A percentile compares a stretch with the other conserved stretches of the same genome.
phyloP scores from a whole-genome alignment of 345 rosid genomes.

The Citrus australasica region DNA sequence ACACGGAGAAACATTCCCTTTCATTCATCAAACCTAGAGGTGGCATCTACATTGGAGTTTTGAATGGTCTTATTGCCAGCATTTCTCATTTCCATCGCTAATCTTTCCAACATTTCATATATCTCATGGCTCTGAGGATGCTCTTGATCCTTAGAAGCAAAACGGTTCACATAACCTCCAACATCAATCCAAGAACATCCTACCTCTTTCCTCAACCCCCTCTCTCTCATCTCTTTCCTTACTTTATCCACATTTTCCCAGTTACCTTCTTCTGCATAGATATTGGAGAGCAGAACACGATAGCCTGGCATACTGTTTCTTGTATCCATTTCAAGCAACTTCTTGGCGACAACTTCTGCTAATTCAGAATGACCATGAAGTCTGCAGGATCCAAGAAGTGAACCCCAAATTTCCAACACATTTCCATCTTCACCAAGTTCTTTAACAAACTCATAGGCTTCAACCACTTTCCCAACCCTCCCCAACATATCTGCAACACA shows the following conservation, averaged over 20 bases:
- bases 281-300: slow-evolving; percentile 83
- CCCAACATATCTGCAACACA: slow-evolving; percentile 88
- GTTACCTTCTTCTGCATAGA: slow-evolving; percentile 72
- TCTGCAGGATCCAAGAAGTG: slow-evolving; percentile 79
- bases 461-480: slow-evolving; percentile 69
- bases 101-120: slow-evolving; percentile 47
- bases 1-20: neutral
- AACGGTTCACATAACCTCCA: slow-evolving; percentile 50
- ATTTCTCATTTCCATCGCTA: slow-evolving; percentile 51
- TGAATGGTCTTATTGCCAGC: slow-evolving; percentile 14
- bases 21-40: neutral
- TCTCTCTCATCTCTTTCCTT: slow-evolving; percentile 72
- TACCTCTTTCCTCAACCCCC: slow-evolving; percentile 67
- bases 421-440: slow-evolving; percentile 68
- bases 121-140: slow-evolving; percentile 52
- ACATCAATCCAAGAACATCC: slow-evolving; percentile 74
- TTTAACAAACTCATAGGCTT: slow-evolving; percentile 75
- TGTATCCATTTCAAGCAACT: slow-evolving; percentile 44
- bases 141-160: slow-evolving; percentile 62
- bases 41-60: neutral
- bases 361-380: slow-evolving; percentile 58
- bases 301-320: slow-evolving; percentile 49
- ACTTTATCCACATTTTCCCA: slow-evolving; percentile 67
- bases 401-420: slow-evolving; percentile 76
- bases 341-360: slow-evolving; percentile 58